Evolutionary conservation across 176 grass and related monocot genomes (phyloP), one percentile per base, ranked within the genome.

Genomic region (Echinochloa phyllopogon): DNA sequence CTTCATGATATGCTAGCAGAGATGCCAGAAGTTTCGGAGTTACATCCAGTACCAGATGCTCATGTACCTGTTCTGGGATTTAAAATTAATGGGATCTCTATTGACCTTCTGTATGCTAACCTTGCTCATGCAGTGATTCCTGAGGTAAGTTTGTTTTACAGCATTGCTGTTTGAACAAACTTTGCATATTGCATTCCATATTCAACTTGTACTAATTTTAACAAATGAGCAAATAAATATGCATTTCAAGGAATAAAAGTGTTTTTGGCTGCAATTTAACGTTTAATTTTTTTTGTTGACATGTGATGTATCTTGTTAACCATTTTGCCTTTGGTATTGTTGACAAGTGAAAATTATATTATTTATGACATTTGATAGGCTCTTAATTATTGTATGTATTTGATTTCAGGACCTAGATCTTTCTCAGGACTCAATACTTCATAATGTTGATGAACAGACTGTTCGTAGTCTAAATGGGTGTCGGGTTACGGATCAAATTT

Each of bases 1-100:
- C 87, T 98, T 71, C 90, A 93, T 38, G 79, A 88, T 83, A 98
- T 98, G 89, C 76, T 98, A 68, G 87, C 82, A 75, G 92, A 93
- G 78, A 93, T 98, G 92, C 92, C 90, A 39, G 95, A 95, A 84
- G 92, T 95, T 81, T 77, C 84, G 4, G 92, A 98, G 79, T 77
- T 95, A 53, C 92, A 98, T 83, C 95, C 95, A 61, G 95, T 98
- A 39, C 92, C 92, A 77, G 95, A 98, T 94, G 95, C 95, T 87
- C 88, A 95, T 84, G 92, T 98, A 29, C 95, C 95, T 57, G 77
- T 95, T 69, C 76, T 98, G 86, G 76, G 36, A 23, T 97, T 97
- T 61, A 97, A 97, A 77, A 82, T 94, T 80, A 86, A 52, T 65
- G 90, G 95, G 53, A 82, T 97, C 71, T 94, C 92, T 39, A 97